Conservation (phyloP, 2,329 filamentous ascomycete genomes). For the Penicillium sp. region DNA sequence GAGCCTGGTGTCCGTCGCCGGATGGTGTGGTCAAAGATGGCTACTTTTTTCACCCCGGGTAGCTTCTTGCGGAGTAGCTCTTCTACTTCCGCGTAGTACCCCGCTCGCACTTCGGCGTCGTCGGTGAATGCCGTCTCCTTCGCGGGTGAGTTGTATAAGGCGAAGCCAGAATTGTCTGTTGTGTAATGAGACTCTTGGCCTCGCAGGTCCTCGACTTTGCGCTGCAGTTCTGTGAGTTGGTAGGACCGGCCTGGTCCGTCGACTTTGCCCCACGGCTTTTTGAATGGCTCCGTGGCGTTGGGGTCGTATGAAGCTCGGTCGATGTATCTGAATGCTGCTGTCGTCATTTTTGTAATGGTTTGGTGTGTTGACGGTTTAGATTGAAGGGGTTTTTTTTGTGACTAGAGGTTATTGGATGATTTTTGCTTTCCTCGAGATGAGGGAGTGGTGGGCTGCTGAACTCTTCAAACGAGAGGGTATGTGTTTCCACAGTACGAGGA, state of each 20-base stretch:
- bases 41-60: constrained; percentile 58
- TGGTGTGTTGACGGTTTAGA: not conserved
- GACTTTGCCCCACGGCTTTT: constrained; percentile 65
- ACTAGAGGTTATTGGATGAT: not conserved
- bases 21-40: constrained; percentile 73
- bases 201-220: constrained; percentile 58
- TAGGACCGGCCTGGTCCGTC: constrained; percentile 60
- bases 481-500: not conserved
- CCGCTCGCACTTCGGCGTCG: constrained; percentile 54
- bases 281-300: constrained; percentile 29
- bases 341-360: constrained; percentile 52
- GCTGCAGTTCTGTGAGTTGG: constrained; percentile 46
- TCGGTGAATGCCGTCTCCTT: constrained; percentile 57
- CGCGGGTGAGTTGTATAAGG: constrained; percentile 54
- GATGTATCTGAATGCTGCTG: constrained; percentile 60
- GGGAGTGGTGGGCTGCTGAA: not conserved
- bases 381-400: not conserved
- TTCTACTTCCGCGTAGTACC: constrained; percentile 65
- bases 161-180: constrained; percentile 61
- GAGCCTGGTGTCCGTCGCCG: constrained; percentile 55
- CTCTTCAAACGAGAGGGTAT: not conserved
- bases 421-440: not conserved
- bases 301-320: constrained; percentile 53
- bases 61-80: constrained; percentile 56
- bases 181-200: constrained; percentile 52